phyloP scores from a whole-genome alignment of 1,139 yeast genomes.

The Pichia sp. region DNA sequence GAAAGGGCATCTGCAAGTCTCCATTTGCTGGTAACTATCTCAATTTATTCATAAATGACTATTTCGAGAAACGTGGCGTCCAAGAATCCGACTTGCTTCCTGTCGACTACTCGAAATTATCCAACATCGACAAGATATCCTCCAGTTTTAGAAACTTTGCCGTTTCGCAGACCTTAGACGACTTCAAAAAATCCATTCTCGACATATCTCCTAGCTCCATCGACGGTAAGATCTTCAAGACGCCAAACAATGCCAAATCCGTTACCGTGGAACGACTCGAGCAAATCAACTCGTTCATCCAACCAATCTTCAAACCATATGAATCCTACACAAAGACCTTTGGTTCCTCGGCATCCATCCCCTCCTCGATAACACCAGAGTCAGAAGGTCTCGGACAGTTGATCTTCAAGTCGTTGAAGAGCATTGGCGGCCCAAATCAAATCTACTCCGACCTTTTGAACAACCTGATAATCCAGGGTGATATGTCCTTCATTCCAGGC shows the following conservation, averaged over 20 bases:
- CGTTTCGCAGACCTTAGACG: slow-evolving; percentile 40
- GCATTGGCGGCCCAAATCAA: slow-evolving; percentile 37
- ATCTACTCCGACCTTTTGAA: slow-evolving; percentile 40
- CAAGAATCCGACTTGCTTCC: slow-evolving; percentile 31
- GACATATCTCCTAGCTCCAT: slow-evolving; percentile 30
- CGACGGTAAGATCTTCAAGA: slow-evolving; percentile 40
- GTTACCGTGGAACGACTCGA: slow-evolving; percentile 37
- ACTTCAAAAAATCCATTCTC: slow-evolving; percentile 45
- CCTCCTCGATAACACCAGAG: slow-evolving; percentile 30
- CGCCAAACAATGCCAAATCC: slow-evolving; percentile 43
- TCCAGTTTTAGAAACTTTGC: slow-evolving; percentile 48
- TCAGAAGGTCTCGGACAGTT: slow-evolving; percentile 46
- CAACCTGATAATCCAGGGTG: slow-evolving; percentile 68
- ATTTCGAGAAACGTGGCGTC: slow-evolving; percentile 28
- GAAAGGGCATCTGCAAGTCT: slow-evolving; percentile 55
- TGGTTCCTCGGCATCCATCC: slow-evolving; percentile 20
- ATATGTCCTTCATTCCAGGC: slow-evolving; percentile 55
- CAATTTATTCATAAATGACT: slow-evolving; percentile 49
- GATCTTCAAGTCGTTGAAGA: slow-evolving; percentile 42
- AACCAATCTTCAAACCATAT: slow-evolving; percentile 54
- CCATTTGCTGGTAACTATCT: slow-evolving; percentile 69
- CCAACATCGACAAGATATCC: slow-evolving; percentile 25
- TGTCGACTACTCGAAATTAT: slow-evolving; percentile 26
- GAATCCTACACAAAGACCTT: slow-evolving; percentile 34
- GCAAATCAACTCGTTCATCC: slow-evolving; percentile 40